Evolutionary conservation across 1,139 yeast species (phyloP).

Genomic region (Yamadazyma dushanensis): DNA sequence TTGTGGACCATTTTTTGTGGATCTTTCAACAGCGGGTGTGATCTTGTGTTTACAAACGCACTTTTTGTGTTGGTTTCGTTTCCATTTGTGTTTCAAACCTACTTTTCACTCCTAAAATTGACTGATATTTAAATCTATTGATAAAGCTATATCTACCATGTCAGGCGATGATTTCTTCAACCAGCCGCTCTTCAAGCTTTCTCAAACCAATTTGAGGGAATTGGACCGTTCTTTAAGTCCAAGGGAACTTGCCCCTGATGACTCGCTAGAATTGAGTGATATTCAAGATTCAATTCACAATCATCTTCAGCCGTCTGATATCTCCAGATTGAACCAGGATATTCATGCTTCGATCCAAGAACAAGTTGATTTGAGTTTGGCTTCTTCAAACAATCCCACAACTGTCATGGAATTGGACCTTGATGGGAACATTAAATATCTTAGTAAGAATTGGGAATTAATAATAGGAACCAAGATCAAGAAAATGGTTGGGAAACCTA

Average conservation of each 20-base stretch:
- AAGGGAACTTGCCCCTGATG: conserved; percentile 18
- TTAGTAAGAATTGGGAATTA: conserved; percentile 75
- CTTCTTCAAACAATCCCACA: conserved; percentile 72
- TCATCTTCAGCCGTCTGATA: background rate
- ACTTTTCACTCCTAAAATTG: too few relatives aligned
- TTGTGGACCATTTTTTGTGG: too few relatives aligned
- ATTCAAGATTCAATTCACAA: background rate
- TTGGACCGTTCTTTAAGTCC: conserved; percentile 34
- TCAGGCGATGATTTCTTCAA: conserved; percentile 19
- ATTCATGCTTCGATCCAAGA: conserved; percentile 32
- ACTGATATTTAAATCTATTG: too few relatives aligned
- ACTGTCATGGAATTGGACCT: conserved; percentile 83
- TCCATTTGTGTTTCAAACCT: too few relatives aligned
- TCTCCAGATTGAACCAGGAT: background rate
- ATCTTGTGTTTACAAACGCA: too few relatives aligned
- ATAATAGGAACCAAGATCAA: conserved; percentile 66
- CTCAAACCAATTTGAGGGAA: conserved; percentile 23
- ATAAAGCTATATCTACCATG: too few relatives aligned
- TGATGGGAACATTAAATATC: conserved; percentile 72
- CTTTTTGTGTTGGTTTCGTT: too few relatives aligned
- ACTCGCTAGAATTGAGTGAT: conserved; percentile 3
- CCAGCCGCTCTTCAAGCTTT: conserved; percentile 25
- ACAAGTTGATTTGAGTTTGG: conserved; percentile 49
- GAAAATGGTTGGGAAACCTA: conserved; percentile 58
- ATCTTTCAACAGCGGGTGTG: too few relatives aligned